A percentile compares a stretch with the other conserved stretches of the same genome.
These are phyloP conservation scores for Candida railenensis DNA, from an alignment of 805 yeast genomes.

Conservation along the genomic window DNA sequence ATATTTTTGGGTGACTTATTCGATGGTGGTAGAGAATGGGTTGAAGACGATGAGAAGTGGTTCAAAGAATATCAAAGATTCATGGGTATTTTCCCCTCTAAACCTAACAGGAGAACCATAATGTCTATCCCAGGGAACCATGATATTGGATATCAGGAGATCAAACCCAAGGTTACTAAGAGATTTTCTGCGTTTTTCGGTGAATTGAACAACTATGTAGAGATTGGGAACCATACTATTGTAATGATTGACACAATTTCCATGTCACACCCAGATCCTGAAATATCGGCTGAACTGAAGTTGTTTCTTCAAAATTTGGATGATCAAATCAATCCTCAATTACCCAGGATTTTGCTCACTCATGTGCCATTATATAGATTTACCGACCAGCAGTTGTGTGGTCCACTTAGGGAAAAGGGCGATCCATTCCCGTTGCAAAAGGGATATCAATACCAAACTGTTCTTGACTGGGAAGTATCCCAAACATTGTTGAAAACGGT, in stretches of 20 bases:
- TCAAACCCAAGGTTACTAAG: conserved; percentile 52
- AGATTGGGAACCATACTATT: conserved; percentile 68
- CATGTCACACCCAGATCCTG: conserved; percentile 54
- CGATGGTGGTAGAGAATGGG: conserved; percentile 94
- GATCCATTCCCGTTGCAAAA: conserved; percentile 61
- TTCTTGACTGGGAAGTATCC: conserved; percentile 62
- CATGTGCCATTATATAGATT: conserved; percentile 89
- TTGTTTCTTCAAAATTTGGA: conserved; percentile 46
- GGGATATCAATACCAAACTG: conserved; percentile 90
- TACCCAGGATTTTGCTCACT: conserved; percentile 68
- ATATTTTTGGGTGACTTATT: conserved; percentile 88
- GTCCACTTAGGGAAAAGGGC: conserved; percentile 69
- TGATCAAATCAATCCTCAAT: conserved; percentile 21
- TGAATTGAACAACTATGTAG: conserved; percentile 51
- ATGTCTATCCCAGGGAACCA: conserved; percentile 82
- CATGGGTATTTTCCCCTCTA: conserved; percentile 60
- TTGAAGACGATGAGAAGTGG: conserved; percentile 57
- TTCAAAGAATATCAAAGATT: conserved; percentile 68
- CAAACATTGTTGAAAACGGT: conserved; percentile 56
- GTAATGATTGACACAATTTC: conserved; percentile 84
- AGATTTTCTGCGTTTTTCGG: conserved; percentile 79
- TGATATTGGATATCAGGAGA: conserved; percentile 90
- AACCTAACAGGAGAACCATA: conserved; percentile 39
- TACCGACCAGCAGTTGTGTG: conserved; percentile 64
- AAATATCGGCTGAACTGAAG: conserved; percentile 49